phyloP scores from a whole-genome alignment of 495 filamentous ascomycete genomes.

The Corynascus novoguineensis region DNA sequence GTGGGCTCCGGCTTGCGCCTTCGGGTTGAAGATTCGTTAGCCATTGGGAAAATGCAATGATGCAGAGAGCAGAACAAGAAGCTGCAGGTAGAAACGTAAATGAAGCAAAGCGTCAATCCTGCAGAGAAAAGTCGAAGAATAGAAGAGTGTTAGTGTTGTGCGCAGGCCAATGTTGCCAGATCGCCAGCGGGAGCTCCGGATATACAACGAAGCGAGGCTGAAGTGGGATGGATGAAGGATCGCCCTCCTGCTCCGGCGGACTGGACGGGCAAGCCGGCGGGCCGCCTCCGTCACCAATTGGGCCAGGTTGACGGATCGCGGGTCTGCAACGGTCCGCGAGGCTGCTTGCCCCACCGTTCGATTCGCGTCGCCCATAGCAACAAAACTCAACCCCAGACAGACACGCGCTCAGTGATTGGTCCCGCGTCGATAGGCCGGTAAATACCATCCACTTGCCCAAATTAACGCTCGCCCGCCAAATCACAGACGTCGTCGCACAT shows the following conservation, averaged over 20 bases:
- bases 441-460: slow-evolving; percentile 13
- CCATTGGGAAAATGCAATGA: slow-evolving; percentile 15
- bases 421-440: neutral
- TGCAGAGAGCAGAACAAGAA: neutral
- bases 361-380: slow-evolving; percentile 22
- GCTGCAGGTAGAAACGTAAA: neutral
- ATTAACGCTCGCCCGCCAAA: slow-evolving; percentile 3
- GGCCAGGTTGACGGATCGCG: neutral
- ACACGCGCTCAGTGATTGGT: slow-evolving; percentile 10
- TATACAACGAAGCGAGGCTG: slow-evolving; percentile 20
- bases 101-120: neutral
- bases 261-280: neutral
- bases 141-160: neutral
- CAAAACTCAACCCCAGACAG: neutral
- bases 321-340: neutral
- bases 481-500: neutral
- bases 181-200: slow-evolving; percentile 4
- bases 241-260: neutral
- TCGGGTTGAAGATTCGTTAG: slow-evolving; percentile 24
- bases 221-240: slow-evolving; percentile 2
- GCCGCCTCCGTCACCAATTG: slow-evolving; percentile 8
- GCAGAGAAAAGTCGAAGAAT: neutral
- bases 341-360: slow-evolving; percentile 2
- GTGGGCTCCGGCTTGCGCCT: slow-evolving; percentile 28
- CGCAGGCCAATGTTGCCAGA: slow-evolving; percentile 12